A percentile compares a stretch with the other conserved stretches of the same genome.
Conservation (phyloP, 2,329 filamentous ascomycete species). For the Penicillium sp. region DNA sequence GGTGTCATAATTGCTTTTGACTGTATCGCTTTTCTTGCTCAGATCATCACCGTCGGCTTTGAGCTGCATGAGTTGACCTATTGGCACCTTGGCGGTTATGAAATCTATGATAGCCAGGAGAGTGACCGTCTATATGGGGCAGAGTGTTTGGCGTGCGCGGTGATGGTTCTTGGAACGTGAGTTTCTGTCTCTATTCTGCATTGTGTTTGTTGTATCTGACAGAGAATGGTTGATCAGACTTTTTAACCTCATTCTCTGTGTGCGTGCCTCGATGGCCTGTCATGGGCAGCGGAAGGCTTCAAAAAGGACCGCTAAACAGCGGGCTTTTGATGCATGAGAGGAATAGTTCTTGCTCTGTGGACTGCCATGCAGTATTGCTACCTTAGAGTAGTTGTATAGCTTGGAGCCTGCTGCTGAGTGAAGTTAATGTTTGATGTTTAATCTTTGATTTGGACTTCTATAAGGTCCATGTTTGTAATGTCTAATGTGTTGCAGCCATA, state of each 20-base stretch:
- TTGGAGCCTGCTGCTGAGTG: too few relatives aligned
- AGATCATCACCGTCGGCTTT: slow-evolving; percentile 11
- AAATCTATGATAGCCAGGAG: background rate
- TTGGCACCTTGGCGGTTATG: slow-evolving; percentile 14
- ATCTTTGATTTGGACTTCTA: background rate
- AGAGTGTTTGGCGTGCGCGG: slow-evolving; percentile 13
- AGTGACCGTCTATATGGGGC: slow-evolving; percentile 8
- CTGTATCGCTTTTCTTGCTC: slow-evolving; percentile 10
- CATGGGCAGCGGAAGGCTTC: slow-evolving; percentile 12
- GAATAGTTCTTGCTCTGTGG: background rate
- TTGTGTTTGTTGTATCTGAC: background rate
- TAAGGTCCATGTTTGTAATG: background rate
- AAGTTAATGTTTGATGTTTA: background rate
- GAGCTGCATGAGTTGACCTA: slow-evolving; percentile 11
- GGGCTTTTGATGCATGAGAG: slow-evolving; percentile 1
- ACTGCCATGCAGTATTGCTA: too few relatives aligned
- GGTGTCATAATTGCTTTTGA: slow-evolving; percentile 15
- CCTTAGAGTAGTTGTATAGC: too few relatives aligned
- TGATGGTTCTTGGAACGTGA: slow-evolving; percentile 18
- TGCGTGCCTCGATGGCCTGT: slow-evolving; percentile 10
- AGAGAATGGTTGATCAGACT: background rate
- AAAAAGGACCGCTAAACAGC: background rate
- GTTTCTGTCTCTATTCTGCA: background rate
- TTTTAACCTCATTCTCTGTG: slow-evolving; percentile 14
- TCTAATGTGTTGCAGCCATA: background rate